These are phyloP conservation scores for Eucalyptus marginata DNA, from an alignment of 345 rosid species.

Conservation along the genomic window DNA sequence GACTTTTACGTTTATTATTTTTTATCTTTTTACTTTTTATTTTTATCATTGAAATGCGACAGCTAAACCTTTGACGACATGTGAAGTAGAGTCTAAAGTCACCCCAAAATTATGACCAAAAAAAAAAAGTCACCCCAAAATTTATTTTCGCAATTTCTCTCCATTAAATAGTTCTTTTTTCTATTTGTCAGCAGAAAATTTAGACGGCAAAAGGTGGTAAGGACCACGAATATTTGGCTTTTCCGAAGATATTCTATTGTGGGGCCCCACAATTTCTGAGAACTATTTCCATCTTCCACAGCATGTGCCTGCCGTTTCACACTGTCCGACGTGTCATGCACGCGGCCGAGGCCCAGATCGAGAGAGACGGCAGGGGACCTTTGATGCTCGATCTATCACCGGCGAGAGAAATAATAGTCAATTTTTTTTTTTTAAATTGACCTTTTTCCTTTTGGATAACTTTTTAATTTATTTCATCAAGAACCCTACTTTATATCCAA, in stretches of 20 bases:
- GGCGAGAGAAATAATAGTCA: background rate
- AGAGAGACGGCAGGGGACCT: background rate
- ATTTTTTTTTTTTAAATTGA: background rate
- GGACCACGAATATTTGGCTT: background rate
- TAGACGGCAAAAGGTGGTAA: background rate
- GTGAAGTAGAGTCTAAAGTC: background rate
- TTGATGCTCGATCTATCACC: background rate
- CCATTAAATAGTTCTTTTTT: background rate
- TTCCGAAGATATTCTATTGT: background rate
- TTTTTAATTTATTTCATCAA: too few species aligned
- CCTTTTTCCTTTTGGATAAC: too few species aligned
- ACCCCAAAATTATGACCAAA: background rate
- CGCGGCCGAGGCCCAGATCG: background rate
- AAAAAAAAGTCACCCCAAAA: background rate
- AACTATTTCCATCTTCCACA: background rate
- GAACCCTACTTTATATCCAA: too few species aligned
- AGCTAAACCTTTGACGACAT: background rate
- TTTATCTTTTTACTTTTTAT: background rate
- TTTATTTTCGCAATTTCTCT: background rate
- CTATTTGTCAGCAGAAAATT: background rate
- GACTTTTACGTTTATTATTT: background rate
- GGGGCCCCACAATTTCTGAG: background rate
- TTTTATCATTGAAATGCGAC: background rate
- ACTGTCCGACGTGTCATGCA: background rate
- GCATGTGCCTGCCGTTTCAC: background rate